Conservation (phyloP, 1,284 basidiomycete species). For the Apiotrichum gracile region DNA sequence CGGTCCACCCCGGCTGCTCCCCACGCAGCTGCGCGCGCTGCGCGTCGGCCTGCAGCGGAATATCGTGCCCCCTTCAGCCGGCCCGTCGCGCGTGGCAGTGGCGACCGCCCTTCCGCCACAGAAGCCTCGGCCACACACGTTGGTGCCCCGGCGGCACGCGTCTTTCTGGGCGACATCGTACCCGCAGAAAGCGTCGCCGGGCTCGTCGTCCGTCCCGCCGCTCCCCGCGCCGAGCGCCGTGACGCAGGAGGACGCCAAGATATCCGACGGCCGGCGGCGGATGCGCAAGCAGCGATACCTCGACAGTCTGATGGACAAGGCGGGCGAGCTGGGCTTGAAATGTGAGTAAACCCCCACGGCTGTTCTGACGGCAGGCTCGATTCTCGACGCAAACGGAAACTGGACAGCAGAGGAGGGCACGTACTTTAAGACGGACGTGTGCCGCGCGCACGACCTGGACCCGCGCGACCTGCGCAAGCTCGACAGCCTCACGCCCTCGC, state of each 20-base stretch:
- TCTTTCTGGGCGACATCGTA: constrained; percentile 25
- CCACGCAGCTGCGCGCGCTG: background rate
- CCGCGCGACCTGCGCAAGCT: constrained; percentile 95
- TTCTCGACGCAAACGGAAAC: constrained; percentile 78
- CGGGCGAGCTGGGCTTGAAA: constrained; percentile 42
- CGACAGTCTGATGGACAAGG: constrained; percentile 46
- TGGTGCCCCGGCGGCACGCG: constrained; percentile 3
- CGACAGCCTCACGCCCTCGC: constrained; percentile 67
- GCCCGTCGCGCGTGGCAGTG: background rate
- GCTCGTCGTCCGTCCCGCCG: constrained; percentile 6
- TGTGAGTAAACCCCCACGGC: constrained; percentile 24
- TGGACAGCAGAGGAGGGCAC: constrained; percentile 85
- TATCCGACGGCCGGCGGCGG: background rate
- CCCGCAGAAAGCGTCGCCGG: constrained; percentile 2
- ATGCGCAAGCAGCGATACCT: constrained; percentile 35
- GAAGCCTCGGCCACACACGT: background rate
- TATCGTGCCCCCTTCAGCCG: background rate
- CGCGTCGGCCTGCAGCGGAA: background rate
- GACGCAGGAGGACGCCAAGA: constrained; percentile 6
- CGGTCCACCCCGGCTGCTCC: background rate
- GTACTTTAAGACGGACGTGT: constrained; percentile 83
- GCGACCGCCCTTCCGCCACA: background rate
- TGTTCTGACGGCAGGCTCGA: constrained; percentile 57
- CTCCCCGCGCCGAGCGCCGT: constrained; percentile 4
- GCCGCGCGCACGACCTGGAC: constrained; percentile 78